Conservation (phyloP, 192 early-diverging fungal species). For the Backusella luteola region DNA sequence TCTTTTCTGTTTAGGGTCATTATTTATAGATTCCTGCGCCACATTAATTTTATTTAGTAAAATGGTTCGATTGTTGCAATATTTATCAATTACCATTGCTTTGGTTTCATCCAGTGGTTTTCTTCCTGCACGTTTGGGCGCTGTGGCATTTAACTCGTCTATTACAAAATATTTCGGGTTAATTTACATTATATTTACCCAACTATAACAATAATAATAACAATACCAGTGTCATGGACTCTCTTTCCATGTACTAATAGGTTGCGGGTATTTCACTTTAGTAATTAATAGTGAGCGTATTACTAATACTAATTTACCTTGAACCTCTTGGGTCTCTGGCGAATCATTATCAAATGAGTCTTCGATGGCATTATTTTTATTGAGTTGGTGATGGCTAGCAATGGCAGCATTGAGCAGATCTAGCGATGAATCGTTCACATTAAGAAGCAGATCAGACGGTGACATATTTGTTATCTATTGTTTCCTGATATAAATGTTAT, state of each 20-base stretch:
- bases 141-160: neutral
- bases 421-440: neutral
- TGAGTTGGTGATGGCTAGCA: neutral
- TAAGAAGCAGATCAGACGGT: neutral
- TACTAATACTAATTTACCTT: neutral
- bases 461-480: neutral
- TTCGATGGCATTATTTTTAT: neutral
- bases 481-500: neutral
- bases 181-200: neutral
- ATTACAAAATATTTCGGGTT: neutral
- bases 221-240: neutral
- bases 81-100: constrained; percentile 15
- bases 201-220: neutral
- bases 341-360: neutral
- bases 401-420: constrained; percentile 14
- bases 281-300: neutral
- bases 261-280: neutral
- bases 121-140: constrained; percentile 28
- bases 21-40: neutral
- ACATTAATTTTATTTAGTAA: neutral
- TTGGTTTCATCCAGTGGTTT: constrained; percentile 31
- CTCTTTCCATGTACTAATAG: neutral
- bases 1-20: constrained; percentile 38
- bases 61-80: neutral
- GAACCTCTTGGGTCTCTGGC: neutral